These are phyloP conservation scores for Suhomyces anneliseae DNA, from an alignment of 1,139 yeast species.

Conservation along the genomic window DNA sequence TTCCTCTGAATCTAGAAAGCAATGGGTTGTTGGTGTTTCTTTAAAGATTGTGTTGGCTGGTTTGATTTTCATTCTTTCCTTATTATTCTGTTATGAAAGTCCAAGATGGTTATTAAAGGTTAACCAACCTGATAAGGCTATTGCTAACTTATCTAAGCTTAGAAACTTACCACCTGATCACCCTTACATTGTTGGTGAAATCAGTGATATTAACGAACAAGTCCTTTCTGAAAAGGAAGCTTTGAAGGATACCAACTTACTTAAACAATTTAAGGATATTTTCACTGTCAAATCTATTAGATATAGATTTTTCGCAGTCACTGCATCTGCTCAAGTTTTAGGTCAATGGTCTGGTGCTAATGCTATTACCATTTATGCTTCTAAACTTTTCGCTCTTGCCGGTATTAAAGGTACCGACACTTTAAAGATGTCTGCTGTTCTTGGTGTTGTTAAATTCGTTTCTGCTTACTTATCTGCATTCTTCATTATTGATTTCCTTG, in stretches of 20 bases:
- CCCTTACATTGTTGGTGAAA: conserved; percentile 52
- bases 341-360: conserved; percentile 69
- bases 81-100: conserved; percentile 40
- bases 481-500: conserved; percentile 48
- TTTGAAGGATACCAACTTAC: conserved; percentile 24
- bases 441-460: conserved; percentile 48
- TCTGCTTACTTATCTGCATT: conserved; percentile 48
- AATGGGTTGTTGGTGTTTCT: conserved; percentile 33
- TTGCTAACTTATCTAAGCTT: conserved; percentile 40
- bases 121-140: conserved; percentile 36
- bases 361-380: conserved; percentile 47
- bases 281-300: conserved; percentile 36
- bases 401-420: conserved; percentile 42
- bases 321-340: conserved; percentile 48
- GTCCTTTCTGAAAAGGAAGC: conserved; percentile 41
- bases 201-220: conserved; percentile 50
- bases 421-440: conserved; percentile 47
- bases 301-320: conserved; percentile 46
- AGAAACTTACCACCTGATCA: conserved; percentile 53
- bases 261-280: conserved; percentile 33
- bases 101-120: conserved; percentile 49
- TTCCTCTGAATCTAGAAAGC: conserved; percentile 26
- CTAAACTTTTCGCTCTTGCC: conserved; percentile 52
- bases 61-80: conserved; percentile 36
- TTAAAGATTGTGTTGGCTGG: conserved; percentile 43